Conservation (phyloP, 495 filamentous ascomycete genomes). For the Trichoderma gamsii region DNA sequence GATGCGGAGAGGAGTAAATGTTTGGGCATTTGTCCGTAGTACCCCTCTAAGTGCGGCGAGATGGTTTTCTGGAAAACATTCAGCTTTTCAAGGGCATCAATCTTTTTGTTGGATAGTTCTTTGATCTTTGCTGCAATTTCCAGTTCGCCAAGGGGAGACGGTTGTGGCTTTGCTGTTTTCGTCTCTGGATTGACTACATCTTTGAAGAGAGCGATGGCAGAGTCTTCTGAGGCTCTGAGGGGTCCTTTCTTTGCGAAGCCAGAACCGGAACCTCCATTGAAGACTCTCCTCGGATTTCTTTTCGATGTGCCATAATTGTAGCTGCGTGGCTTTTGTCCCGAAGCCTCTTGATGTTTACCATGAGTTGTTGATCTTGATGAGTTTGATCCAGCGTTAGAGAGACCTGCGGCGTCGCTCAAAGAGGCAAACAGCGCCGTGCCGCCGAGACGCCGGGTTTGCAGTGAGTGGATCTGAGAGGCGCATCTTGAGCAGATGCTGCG, state of each 20-base stretch:
- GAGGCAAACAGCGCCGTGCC: conserved; percentile 10
- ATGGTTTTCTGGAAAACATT: neutral
- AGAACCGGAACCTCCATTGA: neutral
- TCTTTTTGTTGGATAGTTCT: neutral
- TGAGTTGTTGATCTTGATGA: neutral
- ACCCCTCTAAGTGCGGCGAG: neutral
- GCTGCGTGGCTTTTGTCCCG: neutral
- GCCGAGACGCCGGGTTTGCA: neutral
- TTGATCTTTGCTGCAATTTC: conserved; percentile 12
- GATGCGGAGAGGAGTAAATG: neutral
- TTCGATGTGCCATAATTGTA: neutral
- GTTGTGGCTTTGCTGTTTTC: neutral
- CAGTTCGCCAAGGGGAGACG: neutral
- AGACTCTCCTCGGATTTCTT: neutral
- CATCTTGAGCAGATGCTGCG: conserved; percentile 10
- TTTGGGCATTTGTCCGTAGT: neutral
- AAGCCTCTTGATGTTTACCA: neutral
- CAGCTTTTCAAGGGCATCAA: neutral
- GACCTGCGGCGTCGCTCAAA: conserved; percentile 2
- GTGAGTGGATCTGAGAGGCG: neutral
- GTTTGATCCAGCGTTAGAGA: neutral
- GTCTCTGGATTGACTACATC: conserved; percentile 4
- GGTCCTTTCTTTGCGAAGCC: neutral
- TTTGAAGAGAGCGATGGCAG: conserved; percentile 14
- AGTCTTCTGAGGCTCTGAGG: neutral